phyloP scores from a whole-genome alignment of 352 stramenopile species.

The Globisporangium alternatum region DNA sequence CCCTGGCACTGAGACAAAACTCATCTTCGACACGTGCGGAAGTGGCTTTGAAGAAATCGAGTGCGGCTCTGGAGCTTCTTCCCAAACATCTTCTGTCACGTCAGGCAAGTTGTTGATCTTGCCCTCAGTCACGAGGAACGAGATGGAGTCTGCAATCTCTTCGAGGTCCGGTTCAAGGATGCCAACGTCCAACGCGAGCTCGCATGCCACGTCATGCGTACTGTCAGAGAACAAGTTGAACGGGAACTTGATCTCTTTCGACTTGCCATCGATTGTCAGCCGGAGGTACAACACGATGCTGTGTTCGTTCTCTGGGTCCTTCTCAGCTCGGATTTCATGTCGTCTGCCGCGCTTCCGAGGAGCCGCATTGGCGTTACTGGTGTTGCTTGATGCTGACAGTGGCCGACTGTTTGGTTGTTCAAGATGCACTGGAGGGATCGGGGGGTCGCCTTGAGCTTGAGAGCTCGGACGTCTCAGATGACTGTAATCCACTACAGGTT shows the following conservation, averaged over 20 bases:
- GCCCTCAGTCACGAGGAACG: conserved; percentile 80
- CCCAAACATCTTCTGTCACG: conserved; percentile 78
- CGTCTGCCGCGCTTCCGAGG: conserved; percentile 59
- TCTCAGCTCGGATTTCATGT: conserved; percentile 82
- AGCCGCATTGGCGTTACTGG: neutral
- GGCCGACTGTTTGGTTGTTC: conserved; percentile 22
- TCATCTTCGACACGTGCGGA: conserved; percentile 81
- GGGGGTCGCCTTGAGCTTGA: conserved; percentile 11
- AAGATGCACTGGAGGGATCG: conserved; percentile 2
- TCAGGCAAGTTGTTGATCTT: conserved; percentile 85
- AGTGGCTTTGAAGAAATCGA: conserved; percentile 78
- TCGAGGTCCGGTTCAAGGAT: conserved; percentile 91
- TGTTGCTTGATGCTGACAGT: conserved; percentile 26
- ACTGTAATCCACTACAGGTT: conserved; percentile 20
- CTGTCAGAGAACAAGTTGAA: conserved; percentile 95
- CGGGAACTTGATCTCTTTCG: conserved; percentile 96
- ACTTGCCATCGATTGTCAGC: conserved; percentile 89
- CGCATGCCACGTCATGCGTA: conserved; percentile 92
- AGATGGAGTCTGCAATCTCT: conserved; percentile 93
- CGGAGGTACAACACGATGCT: conserved; percentile 88
- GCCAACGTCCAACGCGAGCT: conserved; percentile 93
- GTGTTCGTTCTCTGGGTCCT: conserved; percentile 79
- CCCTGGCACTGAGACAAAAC: conserved; percentile 37
- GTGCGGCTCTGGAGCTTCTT: conserved; percentile 82
- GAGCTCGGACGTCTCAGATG: conserved; percentile 19